Base-by-base conservation (phyloP, 805 yeast genomes). In the Starmera pachycereana region DNA sequence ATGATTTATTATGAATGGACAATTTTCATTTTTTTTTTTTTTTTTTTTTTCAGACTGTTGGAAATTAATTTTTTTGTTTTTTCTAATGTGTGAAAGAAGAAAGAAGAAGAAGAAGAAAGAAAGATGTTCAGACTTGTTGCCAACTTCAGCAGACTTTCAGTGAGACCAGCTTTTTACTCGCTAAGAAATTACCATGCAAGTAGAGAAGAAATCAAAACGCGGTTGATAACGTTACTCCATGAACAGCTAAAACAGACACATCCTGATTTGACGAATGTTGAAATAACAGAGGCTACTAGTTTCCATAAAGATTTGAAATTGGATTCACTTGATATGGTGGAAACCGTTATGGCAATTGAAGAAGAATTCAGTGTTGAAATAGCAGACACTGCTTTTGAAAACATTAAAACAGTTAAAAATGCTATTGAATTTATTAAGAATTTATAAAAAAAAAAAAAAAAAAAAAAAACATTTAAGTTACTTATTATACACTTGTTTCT, bases 351-450 rank as follows among this genome's bases (percentile, higher is more conserved):
- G 71, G 85, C 83, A 45, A 70, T 80, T 50, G 87, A 80, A 60
- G 79, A 76, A 58, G 76, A 80, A 60, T 74, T 74, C 52, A 74
- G 72, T 50, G 66, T 74, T 57, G 78, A 74, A 32, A 80, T 81
- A 55, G 84, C 90, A 30, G 94, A 84, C 65, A 76, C 80, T 57
- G 80, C 81, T 53, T 87, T 94, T 40, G 95, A 87, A 58, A 83
- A 79, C 58, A 81, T 87, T 63, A 81, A 79, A 66, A 82, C 94
- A 37, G 86, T 87, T 47, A 81, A 82, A 50, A 90, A 86, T 66
- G 94, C 95, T 42, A 72, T 84, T 50, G 81, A 84, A 53, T 80
- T 83, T 66, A 82, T 87, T 51, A 68, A 41, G 16, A 46, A 41
- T 35, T 28, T 27, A 22, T 35, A 12, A 9, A 29, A 25, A 27